Base-by-base conservation (phyloP, 495 filamentous ascomycete genomes). In the Massariosphaeria phaeospora region DNA sequence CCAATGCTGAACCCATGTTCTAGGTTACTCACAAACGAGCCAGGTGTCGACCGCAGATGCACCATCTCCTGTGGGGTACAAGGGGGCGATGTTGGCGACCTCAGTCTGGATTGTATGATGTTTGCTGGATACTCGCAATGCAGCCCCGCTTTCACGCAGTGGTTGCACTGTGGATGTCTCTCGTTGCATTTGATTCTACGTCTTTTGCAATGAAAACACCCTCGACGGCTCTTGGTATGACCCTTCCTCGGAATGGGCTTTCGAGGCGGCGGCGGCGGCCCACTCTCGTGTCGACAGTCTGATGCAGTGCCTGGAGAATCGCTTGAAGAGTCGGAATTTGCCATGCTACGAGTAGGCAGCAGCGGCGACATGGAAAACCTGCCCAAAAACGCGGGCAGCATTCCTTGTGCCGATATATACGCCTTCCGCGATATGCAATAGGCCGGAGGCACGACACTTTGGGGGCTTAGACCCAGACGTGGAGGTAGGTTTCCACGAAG, bases 171-270 rank as follows among this genome's bases (percentile, higher is more conserved):
- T 12, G 82, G 81, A 11, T 68, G 68, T 9, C 73, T 76, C 62
- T 84, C 80, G 61, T 81, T 79, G 65, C 80, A 84, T 74, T 84
- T 85, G 60, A 85, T 83, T 53, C 76, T 71, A 9, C 80, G 69
- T 35, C 73, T 68, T 64, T 85, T 85, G 73, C 82, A 85, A 66
- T 81, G 80, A 54, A 75, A 80, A 60, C 82, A 85, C 1, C 81
- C 82, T n/a, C 74, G 66, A 2, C 82, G 69, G 24, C 78, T 82
- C 63, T 85, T 85, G 1, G 75, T 83, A 51, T 84, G 81, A 12
- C 63, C 63, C 49, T 66, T 66, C 30, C 63, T 30, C 21, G 63
- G 63, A 21, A 66, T 63, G 2, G 63, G 60, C 30, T 61, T 63
- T 42, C 61, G 59, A 42, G 61, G 61, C 20, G 44, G 49, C 29